Conservation (phyloP, 345 rosid genomes). For the Gossypium anomalum region DNA sequence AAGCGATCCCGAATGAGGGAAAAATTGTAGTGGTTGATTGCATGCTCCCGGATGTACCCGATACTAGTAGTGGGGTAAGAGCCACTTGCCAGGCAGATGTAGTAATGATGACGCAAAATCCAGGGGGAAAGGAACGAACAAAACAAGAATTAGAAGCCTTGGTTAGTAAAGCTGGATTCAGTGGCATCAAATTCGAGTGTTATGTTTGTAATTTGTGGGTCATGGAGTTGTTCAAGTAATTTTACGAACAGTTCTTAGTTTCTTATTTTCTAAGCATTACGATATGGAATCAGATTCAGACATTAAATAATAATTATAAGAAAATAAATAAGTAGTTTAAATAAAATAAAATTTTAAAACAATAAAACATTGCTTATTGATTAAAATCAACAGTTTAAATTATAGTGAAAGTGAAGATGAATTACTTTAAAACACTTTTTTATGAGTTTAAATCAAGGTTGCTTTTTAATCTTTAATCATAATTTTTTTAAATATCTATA, state of each 20-base stretch:
- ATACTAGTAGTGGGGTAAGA: background rate
- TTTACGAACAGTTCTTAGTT: background rate
- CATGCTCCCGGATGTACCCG: background rate
- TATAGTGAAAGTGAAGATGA: too few species aligned
- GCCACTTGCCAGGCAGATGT: background rate
- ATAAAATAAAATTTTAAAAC: too few species aligned
- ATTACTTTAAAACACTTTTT: too few species aligned
- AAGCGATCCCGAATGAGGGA: slow-evolving; percentile 28
- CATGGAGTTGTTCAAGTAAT: background rate
- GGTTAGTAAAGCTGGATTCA: slow-evolving; percentile 6
- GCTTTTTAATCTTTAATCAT: too few species aligned
- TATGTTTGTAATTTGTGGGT: background rate
- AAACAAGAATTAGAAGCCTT: slow-evolving; percentile 4
- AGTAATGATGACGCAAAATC: slow-evolving; percentile 2
- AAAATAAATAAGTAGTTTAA: too few species aligned
- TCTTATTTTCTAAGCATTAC: background rate
- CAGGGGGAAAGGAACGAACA: slow-evolving; percentile 11
- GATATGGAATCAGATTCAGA: too few species aligned
- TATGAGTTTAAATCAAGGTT: too few species aligned
- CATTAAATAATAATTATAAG: too few species aligned
- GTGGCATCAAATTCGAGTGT: background rate
- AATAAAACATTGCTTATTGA: too few species aligned
- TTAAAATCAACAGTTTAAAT: too few species aligned
- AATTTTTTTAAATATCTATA: too few species aligned
- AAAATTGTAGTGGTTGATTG: slow-evolving; percentile 29